A percentile compares a stretch with the other conserved stretches of the same genome.
Conservation (phyloP, 441 rosid species). For the Pelargonium australe region DNA sequence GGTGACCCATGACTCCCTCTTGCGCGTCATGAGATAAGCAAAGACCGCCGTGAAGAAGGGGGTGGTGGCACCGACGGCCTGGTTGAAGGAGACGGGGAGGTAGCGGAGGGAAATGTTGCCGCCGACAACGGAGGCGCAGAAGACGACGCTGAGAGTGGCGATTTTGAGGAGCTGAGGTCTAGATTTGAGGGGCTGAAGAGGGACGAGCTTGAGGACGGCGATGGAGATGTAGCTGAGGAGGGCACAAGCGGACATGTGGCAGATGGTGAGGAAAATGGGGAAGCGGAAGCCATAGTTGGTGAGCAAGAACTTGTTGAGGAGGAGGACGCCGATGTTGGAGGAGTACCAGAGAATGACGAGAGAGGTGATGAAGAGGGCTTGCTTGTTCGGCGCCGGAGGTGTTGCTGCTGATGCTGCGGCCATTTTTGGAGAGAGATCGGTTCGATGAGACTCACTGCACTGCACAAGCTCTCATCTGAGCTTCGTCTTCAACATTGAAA, state of each 20-base stretch:
- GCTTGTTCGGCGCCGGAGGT: not conserved
- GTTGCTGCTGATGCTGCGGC: not conserved
- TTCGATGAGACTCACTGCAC: not conserved
- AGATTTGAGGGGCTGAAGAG: slow-evolving; percentile 82
- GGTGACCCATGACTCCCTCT: slow-evolving; percentile 89
- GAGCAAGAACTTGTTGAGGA: slow-evolving; percentile 74
- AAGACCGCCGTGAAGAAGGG: slow-evolving; percentile 89
- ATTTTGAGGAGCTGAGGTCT: slow-evolving; percentile 71
- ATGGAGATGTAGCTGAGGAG: slow-evolving; percentile 74
- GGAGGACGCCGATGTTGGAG: slow-evolving; percentile 77
- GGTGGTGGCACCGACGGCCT: slow-evolving; percentile 89
- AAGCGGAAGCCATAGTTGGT: slow-evolving; percentile 85
- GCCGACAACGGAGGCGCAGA: slow-evolving; percentile 83
- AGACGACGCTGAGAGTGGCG: slow-evolving; percentile 67
- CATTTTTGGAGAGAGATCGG: not conserved
- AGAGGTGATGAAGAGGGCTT: slow-evolving; percentile 1
- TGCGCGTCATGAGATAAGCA: slow-evolving; percentile 71
- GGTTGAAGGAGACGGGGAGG: slow-evolving; percentile 78
- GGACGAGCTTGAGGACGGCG: slow-evolving; percentile 91
- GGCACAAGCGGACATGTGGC: slow-evolving; percentile 92
- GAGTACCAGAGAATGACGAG: slow-evolving; percentile 49
- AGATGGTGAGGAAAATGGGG: slow-evolving; percentile 90
- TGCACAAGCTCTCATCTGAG: not conserved
- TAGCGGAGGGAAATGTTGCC: slow-evolving; percentile 75
- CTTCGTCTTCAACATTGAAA: not conserved